phyloP scores from a whole-genome alignment of 2,329 filamentous ascomycete genomes.

The Fusarium sp. region DNA sequence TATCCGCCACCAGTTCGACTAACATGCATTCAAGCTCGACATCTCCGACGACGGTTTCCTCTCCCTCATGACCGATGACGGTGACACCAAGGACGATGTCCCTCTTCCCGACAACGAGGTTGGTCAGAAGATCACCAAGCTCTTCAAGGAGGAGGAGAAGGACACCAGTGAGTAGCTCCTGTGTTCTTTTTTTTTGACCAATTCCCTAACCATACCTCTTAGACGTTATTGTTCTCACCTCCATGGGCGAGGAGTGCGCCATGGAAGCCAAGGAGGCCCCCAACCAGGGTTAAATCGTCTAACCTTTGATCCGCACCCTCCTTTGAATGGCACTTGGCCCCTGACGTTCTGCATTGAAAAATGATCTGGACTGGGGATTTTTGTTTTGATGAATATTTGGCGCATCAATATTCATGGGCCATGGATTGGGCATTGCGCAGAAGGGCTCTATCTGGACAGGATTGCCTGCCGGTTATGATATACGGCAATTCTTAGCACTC shows the following conservation, averaged over 20 bases:
- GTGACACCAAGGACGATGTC: slow-evolving; percentile 93
- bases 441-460: slow-evolving; percentile 59
- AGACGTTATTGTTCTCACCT: slow-evolving; percentile 93
- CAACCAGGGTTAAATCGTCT: slow-evolving; percentile 49
- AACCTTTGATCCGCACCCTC: slow-evolving; percentile 39
- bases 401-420: slow-evolving; percentile 53
- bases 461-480: slow-evolving; percentile 56
- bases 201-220: slow-evolving; percentile 29
- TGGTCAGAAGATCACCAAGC: slow-evolving; percentile 85
- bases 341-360: slow-evolving; percentile 41
- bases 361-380: slow-evolving; percentile 46
- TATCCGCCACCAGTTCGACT: slow-evolving; percentile 22
- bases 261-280: slow-evolving; percentile 96
- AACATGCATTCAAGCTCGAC: slow-evolving; percentile 74
- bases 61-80: slow-evolving; percentile 89
- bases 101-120: slow-evolving; percentile 91
- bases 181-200: neutral
- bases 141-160: slow-evolving; percentile 87
- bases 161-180: slow-evolving; percentile 81
- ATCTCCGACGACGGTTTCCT: slow-evolving; percentile 95
- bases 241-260: slow-evolving; percentile 95
- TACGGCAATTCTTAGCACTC: slow-evolving; percentile 44
- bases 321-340: slow-evolving; percentile 46
- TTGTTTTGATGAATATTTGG: slow-evolving; percentile 53
- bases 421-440: slow-evolving; percentile 57